These are phyloP conservation scores for Saccharomycopsis sp. DNA, from an alignment of 805 yeast genomes.

Conservation along the genomic window DNA sequence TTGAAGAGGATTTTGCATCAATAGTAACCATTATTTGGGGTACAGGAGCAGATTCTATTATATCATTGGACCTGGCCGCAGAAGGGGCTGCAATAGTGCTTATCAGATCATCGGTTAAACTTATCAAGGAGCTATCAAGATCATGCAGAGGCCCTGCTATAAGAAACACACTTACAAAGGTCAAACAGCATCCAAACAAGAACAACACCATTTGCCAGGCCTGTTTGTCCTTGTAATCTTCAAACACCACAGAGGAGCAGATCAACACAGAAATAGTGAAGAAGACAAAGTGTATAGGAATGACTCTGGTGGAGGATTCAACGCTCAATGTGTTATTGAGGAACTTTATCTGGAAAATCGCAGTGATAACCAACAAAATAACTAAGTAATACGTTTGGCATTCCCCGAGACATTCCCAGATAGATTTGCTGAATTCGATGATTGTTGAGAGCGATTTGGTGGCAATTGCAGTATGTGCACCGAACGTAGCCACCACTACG, in stretches of 20 bases:
- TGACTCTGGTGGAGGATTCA: constrained; percentile 40
- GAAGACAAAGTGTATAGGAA: constrained; percentile 43
- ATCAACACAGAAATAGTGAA: constrained; percentile 38
- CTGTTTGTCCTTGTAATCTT: constrained; percentile 32
- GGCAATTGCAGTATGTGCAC: constrained; percentile 41
- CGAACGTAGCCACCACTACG: constrained; percentile 36
- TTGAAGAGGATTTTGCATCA: neutral
- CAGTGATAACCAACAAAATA: constrained; percentile 31
- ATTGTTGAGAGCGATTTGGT: constrained; percentile 36
- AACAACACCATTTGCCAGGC: constrained; percentile 25
- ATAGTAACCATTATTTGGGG: neutral
- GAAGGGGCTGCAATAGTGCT: neutral
- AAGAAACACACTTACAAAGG: constrained; percentile 37
- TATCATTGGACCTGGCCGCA: neutral
- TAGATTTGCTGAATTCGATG: constrained; percentile 24
- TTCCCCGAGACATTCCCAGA: constrained; percentile 15
- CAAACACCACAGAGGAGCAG: constrained; percentile 37
- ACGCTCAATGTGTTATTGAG: constrained; percentile 34
- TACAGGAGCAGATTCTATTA: neutral
- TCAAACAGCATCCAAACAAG: constrained; percentile 31
- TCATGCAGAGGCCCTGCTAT: constrained; percentile 25
- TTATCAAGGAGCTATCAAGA: neutral
- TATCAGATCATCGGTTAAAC: neutral
- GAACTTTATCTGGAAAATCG: constrained; percentile 35
- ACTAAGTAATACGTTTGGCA: constrained; percentile 30